Base-by-base conservation (phyloP, 306 rosid species). In the Dicorynia guianensis region DNA sequence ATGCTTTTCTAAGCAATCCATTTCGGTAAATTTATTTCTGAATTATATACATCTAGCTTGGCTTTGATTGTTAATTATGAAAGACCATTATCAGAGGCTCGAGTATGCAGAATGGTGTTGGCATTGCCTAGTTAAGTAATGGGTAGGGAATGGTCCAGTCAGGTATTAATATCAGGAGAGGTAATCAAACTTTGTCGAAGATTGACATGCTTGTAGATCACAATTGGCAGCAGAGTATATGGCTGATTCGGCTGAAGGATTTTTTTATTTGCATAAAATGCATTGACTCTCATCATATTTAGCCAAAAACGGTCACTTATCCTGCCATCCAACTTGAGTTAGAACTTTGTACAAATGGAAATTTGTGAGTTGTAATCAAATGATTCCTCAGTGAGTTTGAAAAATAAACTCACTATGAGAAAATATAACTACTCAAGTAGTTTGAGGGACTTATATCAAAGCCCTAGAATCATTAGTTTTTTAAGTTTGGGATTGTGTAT, bases 301-400 rank as follows among this genome's bases (percentile, higher is more conserved):
- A 8, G 39, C 54, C 6, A 43, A 64, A 47, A 64, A 19, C 11
- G 39, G 25, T 64, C 13, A 10, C 7, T 9, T 64, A 19, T 64
- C 11, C 7, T 44, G 6, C 2, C 9, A 40, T 40, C 7, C 1
- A 18, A n/a, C 46, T 65, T 8, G 17, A 49, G 8, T 48, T 33
- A 30, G 72, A 67, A 33, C 30, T 48, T 44, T 48, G 11, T 64
- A 18, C 49, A 65, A 55, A 67, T 11, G 20, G 58, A 67, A 30
- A 47, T 25, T 36, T 7, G 12, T 25, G 57, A 47, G 43, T 15
- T 7, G 20, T 25, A 43, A 13, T 33, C n/a, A 19, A 48, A 18
- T 14, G 11, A 35, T 13, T 67, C 44, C 2, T 8, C 11, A 47
- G 39, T 9, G 57, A 47, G 33, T 43, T 43, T 3, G 58, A 10